A percentile compares a stretch with the other conserved stretches of the same genome.
Conservation (phyloP, 495 filamentous ascomycete genomes). For the Neurospora sp. region DNA sequence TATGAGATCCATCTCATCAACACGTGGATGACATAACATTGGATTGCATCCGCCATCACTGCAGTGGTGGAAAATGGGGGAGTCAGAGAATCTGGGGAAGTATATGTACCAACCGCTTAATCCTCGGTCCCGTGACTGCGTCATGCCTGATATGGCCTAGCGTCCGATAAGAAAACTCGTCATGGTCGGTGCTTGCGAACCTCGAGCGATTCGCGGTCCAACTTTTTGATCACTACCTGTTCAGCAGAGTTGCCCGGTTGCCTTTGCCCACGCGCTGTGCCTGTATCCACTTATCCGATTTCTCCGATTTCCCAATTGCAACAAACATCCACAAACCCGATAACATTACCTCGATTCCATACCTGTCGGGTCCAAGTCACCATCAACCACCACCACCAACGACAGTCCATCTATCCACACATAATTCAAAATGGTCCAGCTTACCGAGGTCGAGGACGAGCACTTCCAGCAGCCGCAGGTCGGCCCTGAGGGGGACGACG, state of each 20-base stretch:
- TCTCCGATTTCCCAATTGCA: not conserved
- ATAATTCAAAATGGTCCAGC: slow-evolving; percentile 76
- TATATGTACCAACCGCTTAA: not conserved
- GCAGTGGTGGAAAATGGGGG: not conserved
- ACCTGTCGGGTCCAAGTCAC: not conserved
- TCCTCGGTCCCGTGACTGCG: not conserved
- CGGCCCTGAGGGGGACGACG: slow-evolving; percentile 67
- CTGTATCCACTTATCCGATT: not conserved
- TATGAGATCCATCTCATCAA: not conserved
- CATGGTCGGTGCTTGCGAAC: slow-evolving; percentile 4
- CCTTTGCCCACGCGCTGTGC: not conserved
- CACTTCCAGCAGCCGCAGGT: slow-evolving; percentile 72
- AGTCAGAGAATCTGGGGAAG: not conserved
- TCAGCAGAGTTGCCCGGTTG: not conserved
- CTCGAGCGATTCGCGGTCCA: not conserved
- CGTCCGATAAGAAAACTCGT: slow-evolving; percentile 9
- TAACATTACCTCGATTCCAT: not conserved
- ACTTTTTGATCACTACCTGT: not conserved
- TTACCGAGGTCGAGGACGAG: slow-evolving; percentile 91
- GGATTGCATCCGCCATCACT: not conserved
- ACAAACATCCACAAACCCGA: not conserved
- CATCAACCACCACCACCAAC: not conserved
- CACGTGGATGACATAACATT: not conserved
- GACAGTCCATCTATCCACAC: not conserved
- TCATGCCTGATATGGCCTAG: not conserved